Base-by-base conservation (phyloP, 441 rosid genomes). In the Biscutella laevigata region DNA sequence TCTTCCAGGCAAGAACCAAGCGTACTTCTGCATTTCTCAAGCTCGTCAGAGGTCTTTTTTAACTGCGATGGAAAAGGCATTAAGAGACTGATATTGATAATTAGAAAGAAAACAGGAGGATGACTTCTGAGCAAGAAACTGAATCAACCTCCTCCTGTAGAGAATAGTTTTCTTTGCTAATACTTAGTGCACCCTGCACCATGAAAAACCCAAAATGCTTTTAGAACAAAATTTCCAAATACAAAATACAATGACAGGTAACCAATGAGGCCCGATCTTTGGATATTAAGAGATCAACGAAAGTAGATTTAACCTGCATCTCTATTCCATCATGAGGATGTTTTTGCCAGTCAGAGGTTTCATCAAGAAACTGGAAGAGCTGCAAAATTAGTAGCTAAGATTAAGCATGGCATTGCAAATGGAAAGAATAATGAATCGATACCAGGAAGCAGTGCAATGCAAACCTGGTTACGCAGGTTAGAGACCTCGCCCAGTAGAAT, bases 381-480 rank as follows among this genome's bases (percentile, higher is more conserved):
- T 87, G 77, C 63, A 66, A 67, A 71, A 46, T 25, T 14, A 39
- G 53, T 32, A 37, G 43, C 16, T 26, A 43, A 2, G 29, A 27
- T 45, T 65, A 41, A 70, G 46, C 28, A 62, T 21, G 26, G 10
- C 20, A 49, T 34, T 35, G 39, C 42, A 53, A 15, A 67, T 41
- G 64, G 45, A 46, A 61, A 65, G 43, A 67, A 27, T 61, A 66
- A 46, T 13, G 11, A 41, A 38, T 46, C 11, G 7, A 51, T 44
- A 30, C 4, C 20, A 33, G 49, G 11, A 49, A 13, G 24, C 28
- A 26, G n/a, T 38, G 62, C 42, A 6, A 57, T 61, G 65, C 61
- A 94, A n/a, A n/a, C 99, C 95, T 89, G 89, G 66, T 79, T 83
- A 42, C 86, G 74, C 56, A 89, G 74, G 47, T 72, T 68, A 30